phyloP scores from a whole-genome alignment of 208 protist genomes.

The Trypanosoma cruzi region DNA sequence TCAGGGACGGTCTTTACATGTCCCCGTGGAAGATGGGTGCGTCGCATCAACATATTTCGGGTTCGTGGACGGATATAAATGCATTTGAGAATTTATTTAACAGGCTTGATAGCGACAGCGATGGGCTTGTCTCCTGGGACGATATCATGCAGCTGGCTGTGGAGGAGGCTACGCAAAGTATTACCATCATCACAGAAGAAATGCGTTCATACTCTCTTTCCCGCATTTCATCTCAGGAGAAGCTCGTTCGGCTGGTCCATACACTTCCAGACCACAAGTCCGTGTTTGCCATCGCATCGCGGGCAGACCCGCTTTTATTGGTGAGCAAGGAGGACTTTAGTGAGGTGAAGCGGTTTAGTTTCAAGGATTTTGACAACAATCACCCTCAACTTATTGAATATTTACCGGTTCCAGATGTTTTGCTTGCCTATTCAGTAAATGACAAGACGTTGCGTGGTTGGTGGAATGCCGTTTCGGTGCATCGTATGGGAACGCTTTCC shows the following conservation, averaged over 20 bases:
- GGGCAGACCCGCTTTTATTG: constrained; percentile 44
- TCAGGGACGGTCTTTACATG: no score
- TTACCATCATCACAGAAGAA: constrained; percentile 28
- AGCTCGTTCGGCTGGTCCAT: constrained; percentile 46
- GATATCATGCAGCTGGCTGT: constrained; percentile 57
- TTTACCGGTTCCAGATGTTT: constrained; percentile 49
- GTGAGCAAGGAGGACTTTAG: constrained; percentile 53
- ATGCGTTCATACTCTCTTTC: constrained; percentile 53
- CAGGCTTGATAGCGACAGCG: constrained; percentile 44
- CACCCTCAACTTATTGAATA: constrained; percentile 52
- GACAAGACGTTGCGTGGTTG: constrained; percentile 57
- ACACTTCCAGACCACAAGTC: constrained; percentile 50
- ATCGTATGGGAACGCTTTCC: constrained; percentile 31
- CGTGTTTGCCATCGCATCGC: constrained; percentile 58
- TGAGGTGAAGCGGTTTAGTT: constrained; percentile 42
- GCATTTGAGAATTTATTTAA: constrained; percentile 52
- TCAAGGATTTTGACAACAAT: constrained; percentile 36
- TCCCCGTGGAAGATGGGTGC: no score
- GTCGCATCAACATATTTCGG: background rate
- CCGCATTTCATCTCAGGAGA: constrained; percentile 21
- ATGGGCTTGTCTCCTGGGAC: constrained; percentile 61
- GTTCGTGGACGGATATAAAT: constrained; percentile 13
- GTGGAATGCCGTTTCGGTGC: constrained; percentile 36
- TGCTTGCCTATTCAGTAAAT: constrained; percentile 50
- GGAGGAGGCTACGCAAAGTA: constrained; percentile 37